A percentile compares a stretch with the other conserved stretches of the same genome.
These are phyloP conservation scores for Hygrophoropsis aurantiaca DNA, from an alignment of 768 basidiomycete species.

Conservation along the genomic window DNA sequence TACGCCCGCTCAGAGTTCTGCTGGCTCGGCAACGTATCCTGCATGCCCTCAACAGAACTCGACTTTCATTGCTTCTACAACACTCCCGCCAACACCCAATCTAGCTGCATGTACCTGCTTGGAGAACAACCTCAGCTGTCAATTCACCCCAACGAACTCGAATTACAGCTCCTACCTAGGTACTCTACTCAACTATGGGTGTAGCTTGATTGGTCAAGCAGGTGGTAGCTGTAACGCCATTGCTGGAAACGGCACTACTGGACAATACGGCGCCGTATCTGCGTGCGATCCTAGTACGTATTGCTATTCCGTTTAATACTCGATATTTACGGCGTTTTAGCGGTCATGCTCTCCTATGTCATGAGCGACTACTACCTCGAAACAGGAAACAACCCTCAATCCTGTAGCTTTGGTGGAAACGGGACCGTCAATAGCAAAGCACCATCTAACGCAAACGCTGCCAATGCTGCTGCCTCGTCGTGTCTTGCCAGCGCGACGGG, in stretches of 20 bases:
- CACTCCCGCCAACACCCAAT: conserved; percentile 83
- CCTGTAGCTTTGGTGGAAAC: conserved; percentile 85
- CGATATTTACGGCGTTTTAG: conserved; percentile 34
- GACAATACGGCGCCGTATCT: conserved; percentile 74
- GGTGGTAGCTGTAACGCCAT: conserved; percentile 70
- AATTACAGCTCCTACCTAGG: conserved; percentile 66
- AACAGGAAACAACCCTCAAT: conserved; percentile 51
- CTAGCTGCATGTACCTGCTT: conserved; percentile 78
- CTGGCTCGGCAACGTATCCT: conserved; percentile 48
- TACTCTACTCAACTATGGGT: conserved; percentile 62
- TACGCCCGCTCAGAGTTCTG: conserved; percentile 57
- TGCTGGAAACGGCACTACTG: conserved; percentile 67
- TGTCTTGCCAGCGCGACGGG: conserved; percentile 66
- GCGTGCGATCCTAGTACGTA: conserved; percentile 77
- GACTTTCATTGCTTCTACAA: conserved; percentile 63
- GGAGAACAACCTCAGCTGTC: conserved; percentile 65
- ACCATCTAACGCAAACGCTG: conserved; percentile 47
- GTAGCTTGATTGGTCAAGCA: conserved; percentile 58
- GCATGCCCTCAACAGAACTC: conserved; percentile 63
- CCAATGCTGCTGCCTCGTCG: conserved; percentile 58
- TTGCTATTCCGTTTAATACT: neutral
- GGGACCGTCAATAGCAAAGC: conserved; percentile 68
- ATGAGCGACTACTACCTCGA: conserved; percentile 78
- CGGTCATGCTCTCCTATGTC: conserved; percentile 77
- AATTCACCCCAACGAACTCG: conserved; percentile 61